Base-by-base conservation (phyloP, 1,139 yeast genomes). In the Ashbya aceris region DNA sequence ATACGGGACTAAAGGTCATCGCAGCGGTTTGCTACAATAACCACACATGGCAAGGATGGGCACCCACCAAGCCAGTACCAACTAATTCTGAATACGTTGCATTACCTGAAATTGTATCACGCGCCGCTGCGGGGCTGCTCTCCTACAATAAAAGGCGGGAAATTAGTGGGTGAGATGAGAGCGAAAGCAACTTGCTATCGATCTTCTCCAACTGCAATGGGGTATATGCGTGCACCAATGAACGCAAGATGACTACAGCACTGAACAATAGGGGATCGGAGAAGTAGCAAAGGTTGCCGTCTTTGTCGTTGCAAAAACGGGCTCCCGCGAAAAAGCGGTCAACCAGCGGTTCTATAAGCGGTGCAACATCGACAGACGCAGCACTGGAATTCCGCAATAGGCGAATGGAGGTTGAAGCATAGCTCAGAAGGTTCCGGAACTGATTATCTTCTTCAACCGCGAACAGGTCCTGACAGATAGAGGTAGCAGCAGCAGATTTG, bases 401-500 rank as follows among this genome's bases (percentile, higher is more conserved):
- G 8, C 30, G 30, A 6, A 45, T 39, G 17, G 52, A 32, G 23
- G 52, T 52, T 1, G 36, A 4, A 4, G 49, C 49, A 14, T 53
- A 54, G 12, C 67, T 67, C n/a, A 68, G 54, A 27, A 62, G 64
- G 47, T 69, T 68, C 46, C 70, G 59, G 54, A 70, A 77, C 26
- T 75, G 66, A 47, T 77, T 77, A 41, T 69, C 70, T 52, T 69
- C 74, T 51, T 77, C 83, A 2, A 64, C 54, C 8, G 72, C 69
- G 53, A 77, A 77, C 35, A 77, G 54, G 2, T 64, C 61, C 10
- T 60, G 54, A 32, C 44, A 46, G 13, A 56, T 56, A 3, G 33
- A 27, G 9, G 29, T 27, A 7, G 8, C n/a, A 7, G 29, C 11
- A 8, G n/a, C 5, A 27, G n/a, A 4, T 6, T 12, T 2, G 28